phyloP scores from a whole-genome alignment of 257 asterid genomes.

The Ocimum tenuiflorum region DNA sequence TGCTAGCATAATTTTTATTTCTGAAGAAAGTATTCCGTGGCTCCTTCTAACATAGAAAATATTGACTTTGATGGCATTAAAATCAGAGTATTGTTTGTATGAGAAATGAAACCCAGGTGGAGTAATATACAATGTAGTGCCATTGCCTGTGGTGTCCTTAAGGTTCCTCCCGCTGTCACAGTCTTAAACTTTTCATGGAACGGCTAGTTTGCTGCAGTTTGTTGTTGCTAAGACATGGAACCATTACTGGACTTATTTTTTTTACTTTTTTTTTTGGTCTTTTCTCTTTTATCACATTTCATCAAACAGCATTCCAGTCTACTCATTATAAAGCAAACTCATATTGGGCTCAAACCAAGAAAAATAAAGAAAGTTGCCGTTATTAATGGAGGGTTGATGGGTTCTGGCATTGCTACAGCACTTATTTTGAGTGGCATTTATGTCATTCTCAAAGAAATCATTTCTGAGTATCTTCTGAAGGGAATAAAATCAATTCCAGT shows the following conservation, averaged over 20 bases:
- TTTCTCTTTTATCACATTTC: not conserved
- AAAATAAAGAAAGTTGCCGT: slow-evolving; percentile 71
- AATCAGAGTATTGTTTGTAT: not conserved
- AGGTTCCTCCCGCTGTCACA: not conserved
- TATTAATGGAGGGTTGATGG: slow-evolving; percentile 98
- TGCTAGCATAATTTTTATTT: not conserved
- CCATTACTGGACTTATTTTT: not conserved
- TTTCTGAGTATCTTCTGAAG: slow-evolving; percentile 74
- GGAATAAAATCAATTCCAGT: slow-evolving; percentile 50
- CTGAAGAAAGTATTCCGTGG: not conserved
- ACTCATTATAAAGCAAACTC: not conserved
- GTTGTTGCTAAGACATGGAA: not conserved
- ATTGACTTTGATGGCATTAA: not conserved
- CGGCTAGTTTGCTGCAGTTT: slow-evolving; percentile 9
- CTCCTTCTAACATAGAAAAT: not conserved
- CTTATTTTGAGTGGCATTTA: slow-evolving; percentile 53
- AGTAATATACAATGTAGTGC: not conserved
- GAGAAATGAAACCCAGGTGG: not conserved
- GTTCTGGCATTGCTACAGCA: slow-evolving; percentile 96
- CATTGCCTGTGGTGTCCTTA: not conserved
- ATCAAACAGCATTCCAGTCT: not conserved
- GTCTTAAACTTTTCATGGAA: not conserved
- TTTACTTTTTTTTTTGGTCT: not conserved
- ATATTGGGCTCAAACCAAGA: slow-evolving; percentile 89
- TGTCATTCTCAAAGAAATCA: slow-evolving; percentile 83